Evolutionary conservation across 2,329 filamentous ascomycete species (phyloP), one percentile per base, ranked within the genome.

Genomic region (Trichoderma citrinoviride): DNA sequence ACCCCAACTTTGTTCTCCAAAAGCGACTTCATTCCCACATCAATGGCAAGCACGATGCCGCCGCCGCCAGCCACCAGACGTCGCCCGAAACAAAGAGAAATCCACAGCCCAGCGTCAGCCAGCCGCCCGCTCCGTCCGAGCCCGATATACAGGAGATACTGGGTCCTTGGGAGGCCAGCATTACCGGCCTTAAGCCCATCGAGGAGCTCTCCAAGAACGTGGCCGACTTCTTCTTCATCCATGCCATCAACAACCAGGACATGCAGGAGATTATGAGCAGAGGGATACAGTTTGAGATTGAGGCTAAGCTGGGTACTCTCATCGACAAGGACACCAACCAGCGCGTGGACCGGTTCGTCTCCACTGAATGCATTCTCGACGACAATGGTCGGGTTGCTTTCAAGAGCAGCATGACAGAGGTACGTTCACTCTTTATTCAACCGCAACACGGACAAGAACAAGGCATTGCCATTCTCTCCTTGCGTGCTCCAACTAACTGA

Each of bases 231-330:
- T 79, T 97, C 12, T 96, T 88, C 73, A 75, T 85, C 54, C 82
- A 90, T 63, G 88, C 95, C 19, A 83, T 95, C 7, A 80, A 83
- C 58, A 87, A 87, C 67, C 81, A 84, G n/a, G 86, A 91, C 68
- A 82, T 88, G 43, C 83, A 83, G 37, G 87, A 90, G 69, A 84
- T 90, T 21, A 77, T 80, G 17, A 84, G 84, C 58, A 83, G 85
- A 17, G 87, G 87, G 7, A 89, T 93, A 15, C 85, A 92, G 66
- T 88, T 97, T 61, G 95, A 99, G 77, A 91, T 99, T 62, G 95
- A 99, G 78, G 95, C 93, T 10, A 98, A 98, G 76, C 82, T 98
- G 54, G 95, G 95, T 19, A 89, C 87, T 27, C 82, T 98, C 15
- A 85, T 94, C 65, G 88, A 92, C 74, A 87, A 87, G 73, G 85